A percentile compares a stretch with the other conserved stretches of the same genome.
phyloP scores from a whole-genome alignment of 2,329 filamentous ascomycete genomes.

The Fusarium nelsonii region DNA sequence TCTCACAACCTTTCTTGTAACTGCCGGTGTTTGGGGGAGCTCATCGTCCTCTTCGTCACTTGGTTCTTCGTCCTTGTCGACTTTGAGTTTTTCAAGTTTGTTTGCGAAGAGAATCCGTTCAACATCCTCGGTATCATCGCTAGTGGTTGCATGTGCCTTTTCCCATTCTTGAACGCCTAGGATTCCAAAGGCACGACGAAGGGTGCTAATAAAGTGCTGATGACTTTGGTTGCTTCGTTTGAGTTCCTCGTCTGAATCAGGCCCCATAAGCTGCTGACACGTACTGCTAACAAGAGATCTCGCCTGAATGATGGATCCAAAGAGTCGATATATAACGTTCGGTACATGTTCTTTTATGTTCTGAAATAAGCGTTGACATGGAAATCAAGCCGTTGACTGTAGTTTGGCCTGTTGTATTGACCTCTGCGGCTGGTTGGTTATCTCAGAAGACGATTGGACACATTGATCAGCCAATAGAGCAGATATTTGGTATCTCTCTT shows the following conservation, averaged over 20 bases:
- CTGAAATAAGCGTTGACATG: constrained; percentile 57
- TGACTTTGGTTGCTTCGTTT: constrained; percentile 56
- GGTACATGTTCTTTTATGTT: constrained; percentile 52
- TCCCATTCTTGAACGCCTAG: constrained; percentile 52
- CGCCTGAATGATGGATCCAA: constrained; percentile 56
- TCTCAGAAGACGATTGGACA: constrained; percentile 54
- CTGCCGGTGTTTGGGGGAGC: neutral
- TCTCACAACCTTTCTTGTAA: neutral
- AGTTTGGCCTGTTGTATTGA: constrained; percentile 56
- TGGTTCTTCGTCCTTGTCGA: constrained; percentile 8
- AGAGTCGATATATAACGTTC: constrained; percentile 51
- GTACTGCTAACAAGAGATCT: constrained; percentile 46
- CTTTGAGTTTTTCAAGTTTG: constrained; percentile 28
- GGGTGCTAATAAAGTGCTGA: constrained; percentile 58
- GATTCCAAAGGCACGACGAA: constrained; percentile 53
- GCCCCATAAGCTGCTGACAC: constrained; percentile 52
- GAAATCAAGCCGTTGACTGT: constrained; percentile 54
- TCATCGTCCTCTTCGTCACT: constrained; percentile 18
- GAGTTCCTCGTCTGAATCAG: constrained; percentile 48
- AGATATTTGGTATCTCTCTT: constrained; percentile 56
- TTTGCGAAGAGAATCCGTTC: constrained; percentile 24
- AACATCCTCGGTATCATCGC: constrained; percentile 38
- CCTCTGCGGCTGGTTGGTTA: constrained; percentile 23
- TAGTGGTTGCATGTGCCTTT: neutral
- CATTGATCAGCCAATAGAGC: constrained; percentile 56